Conservation (phyloP, 169 alveolate genomes). For the Plasmodium gonderi region DNA sequence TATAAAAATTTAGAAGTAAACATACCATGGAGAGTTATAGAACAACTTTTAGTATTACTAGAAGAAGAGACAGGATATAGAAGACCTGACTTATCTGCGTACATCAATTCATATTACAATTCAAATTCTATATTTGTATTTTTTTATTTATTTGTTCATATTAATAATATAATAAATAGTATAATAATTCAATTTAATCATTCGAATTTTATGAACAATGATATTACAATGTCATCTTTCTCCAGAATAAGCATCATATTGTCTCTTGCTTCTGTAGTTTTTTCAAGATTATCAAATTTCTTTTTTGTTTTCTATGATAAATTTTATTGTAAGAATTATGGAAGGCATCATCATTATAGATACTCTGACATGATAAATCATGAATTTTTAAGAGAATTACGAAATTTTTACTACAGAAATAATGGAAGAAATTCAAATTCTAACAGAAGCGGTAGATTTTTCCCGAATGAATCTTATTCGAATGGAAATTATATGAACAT, state of each 20-base stretch:
- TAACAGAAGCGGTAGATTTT: conserved; percentile 2
- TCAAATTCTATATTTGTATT: conserved; percentile 56
- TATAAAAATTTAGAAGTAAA: conserved; percentile 58
- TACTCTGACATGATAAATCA: conserved; percentile 24
- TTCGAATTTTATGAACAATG: conserved; percentile 40
- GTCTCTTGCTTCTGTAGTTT: conserved; percentile 50
- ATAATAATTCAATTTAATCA: conserved; percentile 62
- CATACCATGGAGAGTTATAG: conserved; percentile 73
- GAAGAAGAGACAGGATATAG: conserved; percentile 75
- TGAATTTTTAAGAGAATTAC: conserved; percentile 16
- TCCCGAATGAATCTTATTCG: background rate
- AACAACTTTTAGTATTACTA: conserved; percentile 36
- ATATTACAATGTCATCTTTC: conserved; percentile 50
- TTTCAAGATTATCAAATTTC: conserved; percentile 37
- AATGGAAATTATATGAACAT: background rate
- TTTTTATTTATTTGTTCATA: conserved; percentile 56
- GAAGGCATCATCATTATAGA: conserved; percentile 36
- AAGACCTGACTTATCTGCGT: conserved; percentile 54
- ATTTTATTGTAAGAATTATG: conserved; percentile 37
- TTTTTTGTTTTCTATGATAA: conserved; percentile 61
- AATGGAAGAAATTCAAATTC: background rate
- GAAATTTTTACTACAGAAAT: conserved; percentile 30
- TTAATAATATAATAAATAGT: conserved; percentile 55
- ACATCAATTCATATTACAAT: conserved; percentile 45
- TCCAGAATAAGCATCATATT: conserved; percentile 58